These are phyloP conservation scores for Arachis stenosperma DNA, from an alignment of 306 rosid genomes.

Conservation along the genomic window DNA sequence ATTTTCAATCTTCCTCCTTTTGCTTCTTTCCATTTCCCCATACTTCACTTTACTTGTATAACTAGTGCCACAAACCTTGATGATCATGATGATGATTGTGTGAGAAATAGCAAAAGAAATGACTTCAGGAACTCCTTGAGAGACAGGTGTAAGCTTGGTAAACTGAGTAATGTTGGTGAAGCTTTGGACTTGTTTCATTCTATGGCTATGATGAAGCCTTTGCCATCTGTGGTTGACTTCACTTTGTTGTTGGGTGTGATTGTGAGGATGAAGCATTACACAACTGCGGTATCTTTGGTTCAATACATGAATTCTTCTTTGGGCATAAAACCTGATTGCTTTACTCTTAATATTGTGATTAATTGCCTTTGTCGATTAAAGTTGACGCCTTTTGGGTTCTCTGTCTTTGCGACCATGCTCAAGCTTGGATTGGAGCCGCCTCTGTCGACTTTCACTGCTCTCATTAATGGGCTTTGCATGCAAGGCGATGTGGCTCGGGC, in stretches of 20 bases:
- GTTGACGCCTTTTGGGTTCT: slow-evolving; percentile 40
- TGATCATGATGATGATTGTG: neutral
- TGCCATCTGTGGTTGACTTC: slow-evolving; percentile 46
- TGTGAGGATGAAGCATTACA: slow-evolving; percentile 43
- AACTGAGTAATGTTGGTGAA: slow-evolving; percentile 18
- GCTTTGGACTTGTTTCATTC: slow-evolving; percentile 38
- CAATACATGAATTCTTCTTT: slow-evolving; percentile 36
- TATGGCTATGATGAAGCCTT: slow-evolving; percentile 40
- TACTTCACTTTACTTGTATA: neutral
- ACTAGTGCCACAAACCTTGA: neutral
- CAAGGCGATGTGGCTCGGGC: slow-evolving; percentile 41
- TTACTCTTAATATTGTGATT: slow-evolving; percentile 39
- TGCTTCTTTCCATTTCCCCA: slow-evolving; percentile 14
- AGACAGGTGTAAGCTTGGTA: slow-evolving; percentile 33
- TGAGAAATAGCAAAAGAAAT: neutral
- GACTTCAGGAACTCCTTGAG: slow-evolving; percentile 40
- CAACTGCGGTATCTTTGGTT: slow-evolving; percentile 36
- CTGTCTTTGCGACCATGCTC: slow-evolving; percentile 42
- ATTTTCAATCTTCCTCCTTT: neutral
- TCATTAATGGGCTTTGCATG: slow-evolving; percentile 42
- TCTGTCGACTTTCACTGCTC: slow-evolving; percentile 41
- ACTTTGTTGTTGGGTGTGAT: slow-evolving; percentile 40
- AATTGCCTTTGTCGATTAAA: slow-evolving; percentile 45
- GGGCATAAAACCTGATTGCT: slow-evolving; percentile 32
- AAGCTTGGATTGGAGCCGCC: slow-evolving; percentile 49